phyloP scores from a whole-genome alignment of 352 stramenopile genomes.

The Saprolegnia diclina region DNA sequence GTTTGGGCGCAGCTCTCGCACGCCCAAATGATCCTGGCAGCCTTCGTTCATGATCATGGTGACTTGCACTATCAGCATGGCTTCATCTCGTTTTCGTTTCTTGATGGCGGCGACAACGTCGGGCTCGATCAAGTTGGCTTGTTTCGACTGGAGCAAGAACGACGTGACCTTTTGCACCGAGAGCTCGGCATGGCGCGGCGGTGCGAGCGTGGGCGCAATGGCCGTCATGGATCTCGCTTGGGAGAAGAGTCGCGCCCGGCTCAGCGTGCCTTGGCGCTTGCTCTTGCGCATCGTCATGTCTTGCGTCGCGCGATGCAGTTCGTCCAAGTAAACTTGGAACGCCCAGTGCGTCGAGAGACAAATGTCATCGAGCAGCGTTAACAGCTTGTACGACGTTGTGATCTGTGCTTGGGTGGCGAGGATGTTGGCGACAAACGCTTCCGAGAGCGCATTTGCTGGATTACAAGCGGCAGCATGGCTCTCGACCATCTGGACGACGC shows the following conservation, averaged over 20 bases:
- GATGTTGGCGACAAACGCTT: background rate
- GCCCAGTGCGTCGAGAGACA: background rate
- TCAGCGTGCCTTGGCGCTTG: no score
- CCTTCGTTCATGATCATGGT: background rate
- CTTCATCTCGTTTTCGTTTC: background rate
- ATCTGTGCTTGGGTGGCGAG: background rate
- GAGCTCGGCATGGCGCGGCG: background rate
- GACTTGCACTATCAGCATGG: background rate
- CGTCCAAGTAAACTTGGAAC: background rate
- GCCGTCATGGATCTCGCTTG: no score
- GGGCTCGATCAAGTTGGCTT: background rate
- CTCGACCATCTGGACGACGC: background rate
- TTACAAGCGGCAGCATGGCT: background rate
- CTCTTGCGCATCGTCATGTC: background rate
- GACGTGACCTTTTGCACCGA: slow-evolving; percentile 7
- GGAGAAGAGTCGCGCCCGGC: no score
- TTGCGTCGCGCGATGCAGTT: background rate
- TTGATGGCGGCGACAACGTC: background rate
- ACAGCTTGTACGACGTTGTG: slow-evolving; percentile 2
- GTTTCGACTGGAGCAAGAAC: background rate
- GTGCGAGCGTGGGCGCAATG: background rate
- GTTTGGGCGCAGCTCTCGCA: background rate
- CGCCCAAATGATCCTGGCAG: background rate
- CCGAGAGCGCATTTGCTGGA: background rate
- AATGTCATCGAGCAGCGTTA: background rate